These are phyloP conservation scores for Lepiota brunneoincarnata DNA, from an alignment of 768 basidiomycete genomes.

Conservation along the genomic window DNA sequence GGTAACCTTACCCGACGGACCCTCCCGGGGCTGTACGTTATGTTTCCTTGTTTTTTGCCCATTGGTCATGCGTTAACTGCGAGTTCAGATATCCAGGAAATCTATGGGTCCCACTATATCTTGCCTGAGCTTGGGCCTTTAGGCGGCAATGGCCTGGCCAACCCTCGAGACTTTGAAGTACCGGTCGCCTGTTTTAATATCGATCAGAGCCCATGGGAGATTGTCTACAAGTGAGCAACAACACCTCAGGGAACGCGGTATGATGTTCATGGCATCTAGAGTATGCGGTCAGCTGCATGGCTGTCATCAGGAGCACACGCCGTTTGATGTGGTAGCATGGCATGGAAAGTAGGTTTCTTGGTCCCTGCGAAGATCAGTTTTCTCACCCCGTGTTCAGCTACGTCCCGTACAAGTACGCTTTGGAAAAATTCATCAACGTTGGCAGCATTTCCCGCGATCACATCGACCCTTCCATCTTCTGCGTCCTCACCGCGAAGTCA, in stretches of 20 bases:
- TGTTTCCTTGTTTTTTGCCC: not conserved
- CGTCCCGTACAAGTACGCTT: conserved; percentile 63
- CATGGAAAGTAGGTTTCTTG: conserved; percentile 52
- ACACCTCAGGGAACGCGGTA: too few species aligned
- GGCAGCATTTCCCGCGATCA: conserved; percentile 68
- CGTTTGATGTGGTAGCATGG: conserved; percentile 74
- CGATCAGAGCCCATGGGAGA: conserved; percentile 58
- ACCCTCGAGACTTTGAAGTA: conserved; percentile 59
- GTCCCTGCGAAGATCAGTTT: not conserved
- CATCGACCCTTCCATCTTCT: conserved; percentile 69
- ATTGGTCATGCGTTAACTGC: not conserved
- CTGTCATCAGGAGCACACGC: conserved; percentile 60
- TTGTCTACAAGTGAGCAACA: conserved; percentile 44
- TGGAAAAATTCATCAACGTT: conserved; percentile 62
- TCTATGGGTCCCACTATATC: conserved; percentile 60
- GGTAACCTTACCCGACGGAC: conserved; percentile 55
- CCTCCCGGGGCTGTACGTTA: conserved; percentile 56
- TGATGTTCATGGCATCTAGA: conserved; percentile 24
- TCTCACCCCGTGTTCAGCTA: conserved; percentile 36
- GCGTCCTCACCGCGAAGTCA: conserved; percentile 64
- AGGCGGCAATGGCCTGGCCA: conserved; percentile 65
- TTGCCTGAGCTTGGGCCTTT: conserved; percentile 67
- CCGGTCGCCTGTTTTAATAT: conserved; percentile 67
- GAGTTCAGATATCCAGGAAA: conserved; percentile 55
- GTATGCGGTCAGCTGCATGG: conserved; percentile 52